Evolutionary conservation across 352 stramenopile species (phyloP).

Genomic region (Lagenidium sp.): DNA sequence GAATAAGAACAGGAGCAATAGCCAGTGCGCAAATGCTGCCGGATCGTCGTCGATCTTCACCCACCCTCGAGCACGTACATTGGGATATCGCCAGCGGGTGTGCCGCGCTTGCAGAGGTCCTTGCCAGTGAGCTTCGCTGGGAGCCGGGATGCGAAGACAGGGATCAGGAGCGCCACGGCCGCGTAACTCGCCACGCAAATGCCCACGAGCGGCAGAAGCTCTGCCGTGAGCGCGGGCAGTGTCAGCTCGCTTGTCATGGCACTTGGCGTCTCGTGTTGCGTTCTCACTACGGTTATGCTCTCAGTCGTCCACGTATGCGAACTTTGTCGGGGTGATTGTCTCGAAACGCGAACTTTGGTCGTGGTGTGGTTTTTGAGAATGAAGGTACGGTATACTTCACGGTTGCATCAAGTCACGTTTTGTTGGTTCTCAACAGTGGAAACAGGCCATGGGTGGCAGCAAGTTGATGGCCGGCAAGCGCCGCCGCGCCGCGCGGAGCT

Average conservation of each 20-base stretch:
- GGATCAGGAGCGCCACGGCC: slow-evolving; percentile 55
- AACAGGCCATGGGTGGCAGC: neutral
- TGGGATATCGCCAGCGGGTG: slow-evolving; percentile 71
- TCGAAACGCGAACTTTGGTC: too few species aligned
- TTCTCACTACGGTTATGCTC: slow-evolving; percentile 1
- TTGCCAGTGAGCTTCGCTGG: slow-evolving; percentile 85
- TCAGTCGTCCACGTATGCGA: neutral
- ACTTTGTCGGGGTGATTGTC: neutral
- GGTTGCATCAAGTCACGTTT: neutral
- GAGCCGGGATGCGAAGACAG: slow-evolving; percentile 41
- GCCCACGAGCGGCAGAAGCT: slow-evolving; percentile 33
- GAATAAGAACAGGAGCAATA: neutral
- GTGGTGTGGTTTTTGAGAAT: too few species aligned
- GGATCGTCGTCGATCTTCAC: neutral
- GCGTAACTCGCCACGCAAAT: slow-evolving; percentile 54
- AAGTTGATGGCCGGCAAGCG: slow-evolving; percentile 19
- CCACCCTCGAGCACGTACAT: slow-evolving; percentile 66
- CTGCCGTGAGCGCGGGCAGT: slow-evolving; percentile 25
- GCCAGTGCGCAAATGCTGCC: neutral
- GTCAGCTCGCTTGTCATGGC: slow-evolving; percentile 9
- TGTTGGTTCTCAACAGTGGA: neutral
- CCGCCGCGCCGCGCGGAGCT: slow-evolving; percentile 34
- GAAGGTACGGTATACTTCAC: too few species aligned
- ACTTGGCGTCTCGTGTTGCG: neutral
- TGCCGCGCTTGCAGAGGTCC: slow-evolving; percentile 91